Percentiles rank a stretch among this genome's conserved stretches.
These are phyloP conservation scores for Exsudoporus frostii DNA, from an alignment of 768 basidiomycete species.

Conservation along the genomic window DNA sequence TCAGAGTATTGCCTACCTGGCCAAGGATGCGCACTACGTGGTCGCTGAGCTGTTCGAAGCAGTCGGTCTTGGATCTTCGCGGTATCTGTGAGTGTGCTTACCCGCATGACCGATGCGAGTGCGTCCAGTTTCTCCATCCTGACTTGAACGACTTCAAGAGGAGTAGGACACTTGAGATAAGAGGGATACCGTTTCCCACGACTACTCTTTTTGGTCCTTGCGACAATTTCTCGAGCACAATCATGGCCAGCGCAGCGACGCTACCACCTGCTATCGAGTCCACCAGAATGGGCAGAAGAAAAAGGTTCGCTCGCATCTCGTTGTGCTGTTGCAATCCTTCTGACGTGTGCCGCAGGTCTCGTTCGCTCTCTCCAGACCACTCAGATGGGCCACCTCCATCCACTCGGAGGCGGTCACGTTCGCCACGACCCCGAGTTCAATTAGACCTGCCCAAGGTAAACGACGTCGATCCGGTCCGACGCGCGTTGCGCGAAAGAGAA, in stretches of 20 bases:
- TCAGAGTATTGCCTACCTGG: constrained; percentile 51
- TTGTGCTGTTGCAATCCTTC: not conserved
- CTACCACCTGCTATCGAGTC: constrained; percentile 19
- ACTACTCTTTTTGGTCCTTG: constrained; percentile 5
- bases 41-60: constrained; percentile 54
- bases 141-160: not conserved
- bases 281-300: constrained; percentile 42
- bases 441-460: constrained; percentile 48
- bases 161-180: too few species aligned
- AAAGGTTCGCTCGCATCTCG: constrained; percentile 29
- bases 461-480: constrained; percentile 76
- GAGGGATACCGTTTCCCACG: constrained; percentile 12
- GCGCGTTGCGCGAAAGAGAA: constrained; percentile 75
- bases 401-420: constrained; percentile 42
- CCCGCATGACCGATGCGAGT: constrained; percentile 53
- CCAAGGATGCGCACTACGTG: constrained; percentile 68
- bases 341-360: constrained; percentile 38
- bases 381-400: constrained; percentile 38
- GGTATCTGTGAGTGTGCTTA: constrained; percentile 23
- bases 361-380: constrained; percentile 41
- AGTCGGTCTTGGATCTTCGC: not conserved
- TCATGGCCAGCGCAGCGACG: constrained; percentile 39
- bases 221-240: not conserved
- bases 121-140: constrained; percentile 51
- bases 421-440: constrained; percentile 31